Percentiles rank a stretch among this genome's conserved stretches.
phyloP scores from a whole-genome alignment of 345 rosid species.

The Populus nigra region DNA sequence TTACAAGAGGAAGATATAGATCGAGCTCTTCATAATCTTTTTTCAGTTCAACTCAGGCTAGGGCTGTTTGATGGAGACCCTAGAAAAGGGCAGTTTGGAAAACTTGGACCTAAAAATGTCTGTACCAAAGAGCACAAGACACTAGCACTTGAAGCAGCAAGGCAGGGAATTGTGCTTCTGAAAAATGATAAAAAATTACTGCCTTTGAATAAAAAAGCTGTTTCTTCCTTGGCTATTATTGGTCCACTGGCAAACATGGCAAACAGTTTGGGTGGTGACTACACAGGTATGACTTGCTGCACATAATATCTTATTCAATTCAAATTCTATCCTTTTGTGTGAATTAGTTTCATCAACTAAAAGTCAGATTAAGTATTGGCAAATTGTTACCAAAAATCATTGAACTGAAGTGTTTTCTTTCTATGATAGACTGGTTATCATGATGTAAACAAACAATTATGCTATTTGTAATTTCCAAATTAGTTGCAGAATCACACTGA shows the following conservation, averaged over 20 bases:
- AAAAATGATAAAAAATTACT: conserved; percentile 27
- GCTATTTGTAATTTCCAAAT: neutral
- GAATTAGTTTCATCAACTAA: neutral
- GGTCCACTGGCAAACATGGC: conserved; percentile 57
- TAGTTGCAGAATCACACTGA: neutral
- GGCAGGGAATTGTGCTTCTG: conserved; percentile 34
- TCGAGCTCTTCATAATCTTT: conserved; percentile 32
- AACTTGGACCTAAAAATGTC: conserved; percentile 26
- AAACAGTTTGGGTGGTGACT: conserved; percentile 69
- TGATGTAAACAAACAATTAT: neutral
- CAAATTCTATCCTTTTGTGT: neutral
- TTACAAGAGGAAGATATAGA: conserved; percentile 27
- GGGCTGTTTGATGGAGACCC: conserved; percentile 33
- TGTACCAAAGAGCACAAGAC: conserved; percentile 27
- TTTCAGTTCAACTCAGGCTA: conserved; percentile 25
- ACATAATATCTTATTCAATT: neutral
- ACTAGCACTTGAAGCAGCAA: conserved; percentile 34
- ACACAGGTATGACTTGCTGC: conserved; percentile 50
- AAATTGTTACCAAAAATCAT: neutral
- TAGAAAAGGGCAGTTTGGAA: conserved; percentile 17
- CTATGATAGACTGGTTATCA: no score
- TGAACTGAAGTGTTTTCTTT: neutral
- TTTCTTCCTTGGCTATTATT: conserved; percentile 28
- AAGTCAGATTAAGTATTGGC: neutral
- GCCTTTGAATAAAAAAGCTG: conserved; percentile 22